Evolutionary conservation across 2,329 filamentous ascomycete species (phyloP).

Genomic region (Aureobasidium sp.): DNA sequence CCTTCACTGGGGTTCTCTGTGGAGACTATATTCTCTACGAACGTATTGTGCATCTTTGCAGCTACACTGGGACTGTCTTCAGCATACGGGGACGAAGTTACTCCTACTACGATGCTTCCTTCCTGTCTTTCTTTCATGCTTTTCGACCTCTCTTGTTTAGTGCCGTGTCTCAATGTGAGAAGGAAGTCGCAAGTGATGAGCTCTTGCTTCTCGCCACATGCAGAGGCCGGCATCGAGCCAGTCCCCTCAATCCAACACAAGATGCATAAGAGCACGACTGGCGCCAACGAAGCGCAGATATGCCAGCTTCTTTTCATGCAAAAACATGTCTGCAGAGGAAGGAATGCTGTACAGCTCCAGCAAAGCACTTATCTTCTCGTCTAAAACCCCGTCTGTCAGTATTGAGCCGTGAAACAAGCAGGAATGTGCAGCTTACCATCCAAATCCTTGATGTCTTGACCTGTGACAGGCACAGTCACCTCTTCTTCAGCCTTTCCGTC

Average conservation of each 20-base stretch:
- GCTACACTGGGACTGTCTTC: too few species aligned
- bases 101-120: too few species aligned
- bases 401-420: background rate
- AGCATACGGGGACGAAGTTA: too few species aligned
- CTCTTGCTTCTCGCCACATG: too few species aligned
- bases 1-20: too few species aligned
- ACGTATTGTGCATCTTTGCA: too few species aligned
- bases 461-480: background rate
- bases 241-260: background rate
- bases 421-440: background rate
- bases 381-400: background rate
- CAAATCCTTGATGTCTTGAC: background rate
- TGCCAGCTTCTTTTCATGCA: conserved; percentile 6
- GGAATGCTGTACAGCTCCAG: background rate
- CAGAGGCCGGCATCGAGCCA: background rate
- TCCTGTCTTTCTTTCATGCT: too few species aligned
- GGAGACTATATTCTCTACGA: too few species aligned
- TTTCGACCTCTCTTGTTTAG: too few species aligned
- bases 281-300: conserved; percentile 8
- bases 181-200: too few species aligned
- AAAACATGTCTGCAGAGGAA: background rate
- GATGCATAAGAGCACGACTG: background rate
- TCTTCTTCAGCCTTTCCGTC: background rate
- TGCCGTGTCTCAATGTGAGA: too few species aligned
- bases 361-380: background rate